Evolutionary conservation across 2,329 filamentous ascomycete genomes (phyloP).

Genomic region (Fusarium ramigenum): DNA sequence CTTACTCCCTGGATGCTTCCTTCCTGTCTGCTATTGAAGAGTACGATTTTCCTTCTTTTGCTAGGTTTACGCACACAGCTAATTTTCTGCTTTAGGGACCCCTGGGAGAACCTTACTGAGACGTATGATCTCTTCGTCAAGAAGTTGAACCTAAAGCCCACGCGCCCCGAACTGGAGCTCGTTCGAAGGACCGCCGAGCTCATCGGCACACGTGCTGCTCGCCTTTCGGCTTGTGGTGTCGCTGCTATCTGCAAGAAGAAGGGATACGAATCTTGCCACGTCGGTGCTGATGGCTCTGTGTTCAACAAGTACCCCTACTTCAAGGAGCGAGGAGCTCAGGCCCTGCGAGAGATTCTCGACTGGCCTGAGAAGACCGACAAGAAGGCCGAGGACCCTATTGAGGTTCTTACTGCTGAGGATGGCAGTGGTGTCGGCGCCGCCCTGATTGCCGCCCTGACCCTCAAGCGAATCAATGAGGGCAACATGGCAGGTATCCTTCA

Average conservation of each 20-base stretch:
- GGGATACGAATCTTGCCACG: constrained; percentile 85
- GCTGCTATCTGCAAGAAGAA: constrained; percentile 98
- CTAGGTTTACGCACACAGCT: neutral
- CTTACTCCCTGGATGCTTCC: constrained; percentile 90
- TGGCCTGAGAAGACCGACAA: constrained; percentile 77
- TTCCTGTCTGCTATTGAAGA: constrained; percentile 95
- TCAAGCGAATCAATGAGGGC: constrained; percentile 70
- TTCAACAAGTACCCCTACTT: constrained; percentile 99
- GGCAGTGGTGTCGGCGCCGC: constrained; percentile 97
- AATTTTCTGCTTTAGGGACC: constrained; percentile 68
- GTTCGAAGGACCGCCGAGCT: constrained; percentile 89
- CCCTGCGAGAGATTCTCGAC: constrained; percentile 93
- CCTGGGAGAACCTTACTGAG: constrained; percentile 93
- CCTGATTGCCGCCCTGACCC: constrained; percentile 81
- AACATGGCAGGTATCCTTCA: constrained; percentile 72
- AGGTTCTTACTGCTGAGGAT: constrained; percentile 91
- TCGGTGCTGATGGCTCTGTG: constrained; percentile 95
- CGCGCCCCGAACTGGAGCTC: constrained; percentile 84
- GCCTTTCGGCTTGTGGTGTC: constrained; percentile 92
- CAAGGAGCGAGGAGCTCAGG: constrained; percentile 89
- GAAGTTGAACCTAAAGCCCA: constrained; percentile 76
- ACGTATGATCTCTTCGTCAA: constrained; percentile 83
- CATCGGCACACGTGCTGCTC: constrained; percentile 92
- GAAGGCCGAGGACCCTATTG: constrained; percentile 85
- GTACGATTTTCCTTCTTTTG: constrained; percentile 54